A percentile compares a stretch with the other conserved stretches of the same genome.
These are phyloP conservation scores for Daldinia caldariorum DNA, from an alignment of 495 filamentous ascomycete genomes.

Conservation along the genomic window DNA sequence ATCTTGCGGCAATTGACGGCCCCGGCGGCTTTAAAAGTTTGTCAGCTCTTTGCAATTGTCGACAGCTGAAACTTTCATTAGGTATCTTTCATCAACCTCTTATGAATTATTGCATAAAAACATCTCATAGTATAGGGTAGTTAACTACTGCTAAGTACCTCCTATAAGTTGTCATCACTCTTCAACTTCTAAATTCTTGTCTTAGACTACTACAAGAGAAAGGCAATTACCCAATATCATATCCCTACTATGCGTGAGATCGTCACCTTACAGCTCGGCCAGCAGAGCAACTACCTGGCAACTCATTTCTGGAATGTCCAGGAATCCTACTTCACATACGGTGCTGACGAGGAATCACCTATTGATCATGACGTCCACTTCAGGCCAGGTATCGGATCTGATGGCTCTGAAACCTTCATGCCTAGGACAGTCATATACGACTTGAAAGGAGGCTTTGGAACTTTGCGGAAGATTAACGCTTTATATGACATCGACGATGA, in stretches of 20 bases:
- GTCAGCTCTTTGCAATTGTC: conserved; percentile 17
- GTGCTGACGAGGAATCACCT: conserved; percentile 69
- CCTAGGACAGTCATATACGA: conserved; percentile 95
- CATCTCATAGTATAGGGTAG: background rate
- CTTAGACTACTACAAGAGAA: background rate
- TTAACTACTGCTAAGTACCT: background rate
- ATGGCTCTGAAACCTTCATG: conserved; percentile 88
- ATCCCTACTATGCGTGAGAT: conserved; percentile 89
- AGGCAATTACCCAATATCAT: background rate
- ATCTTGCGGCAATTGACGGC: background rate
- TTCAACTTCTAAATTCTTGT: background rate
- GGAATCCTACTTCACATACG: conserved; percentile 98
- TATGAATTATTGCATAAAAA: conserved; percentile 23
- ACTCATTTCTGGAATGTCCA: conserved; percentile 99
- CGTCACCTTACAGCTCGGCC: conserved; percentile 91
- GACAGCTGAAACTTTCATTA: conserved; percentile 12
- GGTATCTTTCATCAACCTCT: background rate
- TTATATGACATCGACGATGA: conserved; percentile 78
- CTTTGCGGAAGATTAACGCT: conserved; percentile 85
- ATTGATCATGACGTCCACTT: conserved; percentile 95
- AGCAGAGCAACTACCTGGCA: conserved; percentile 91
- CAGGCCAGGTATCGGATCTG: conserved; percentile 82
- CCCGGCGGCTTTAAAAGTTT: background rate
- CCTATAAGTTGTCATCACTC: background rate
- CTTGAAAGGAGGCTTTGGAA: conserved; percentile 90